Percentiles rank a stretch among this genome's conserved stretches.
These are phyloP conservation scores for Beauveria pseudobassiana DNA, from an alignment of 2,329 filamentous ascomycete genomes.

Conservation along the genomic window DNA sequence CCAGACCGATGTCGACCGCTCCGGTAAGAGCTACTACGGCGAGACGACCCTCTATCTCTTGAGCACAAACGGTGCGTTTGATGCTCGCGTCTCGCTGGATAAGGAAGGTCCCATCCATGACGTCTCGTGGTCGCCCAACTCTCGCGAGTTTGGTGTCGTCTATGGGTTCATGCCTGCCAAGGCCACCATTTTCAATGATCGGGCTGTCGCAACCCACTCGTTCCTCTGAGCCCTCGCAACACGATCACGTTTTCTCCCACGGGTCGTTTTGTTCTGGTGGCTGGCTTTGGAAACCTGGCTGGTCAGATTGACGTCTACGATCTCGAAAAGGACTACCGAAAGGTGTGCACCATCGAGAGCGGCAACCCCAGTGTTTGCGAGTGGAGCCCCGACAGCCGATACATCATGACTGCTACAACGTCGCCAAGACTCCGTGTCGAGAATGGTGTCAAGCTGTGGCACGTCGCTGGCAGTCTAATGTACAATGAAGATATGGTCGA, in stretches of 20 bases:
- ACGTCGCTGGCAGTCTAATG: slow-evolving; percentile 80
- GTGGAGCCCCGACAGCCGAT: slow-evolving; percentile 94
- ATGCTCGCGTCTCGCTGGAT: slow-evolving; percentile 85
- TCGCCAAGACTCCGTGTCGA: slow-evolving; percentile 92
- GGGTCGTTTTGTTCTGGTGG: slow-evolving; percentile 86
- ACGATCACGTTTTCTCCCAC: slow-evolving; percentile 93
- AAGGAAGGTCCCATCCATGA: slow-evolving; percentile 98
- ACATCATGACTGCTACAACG: slow-evolving; percentile 95
- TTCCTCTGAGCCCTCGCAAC: slow-evolving; percentile 86
- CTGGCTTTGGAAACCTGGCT: slow-evolving; percentile 93
- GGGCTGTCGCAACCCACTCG: slow-evolving; percentile 72
- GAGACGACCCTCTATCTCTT: slow-evolving; percentile 96
- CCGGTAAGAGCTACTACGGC: slow-evolving; percentile 98
- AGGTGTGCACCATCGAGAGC: slow-evolving; percentile 89
- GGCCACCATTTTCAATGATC: slow-evolving; percentile 93
- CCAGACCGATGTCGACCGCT: slow-evolving; percentile 96
- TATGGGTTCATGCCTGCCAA: slow-evolving; percentile 99
- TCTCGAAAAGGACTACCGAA: slow-evolving; percentile 85
- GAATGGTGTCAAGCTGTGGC: slow-evolving; percentile 94
- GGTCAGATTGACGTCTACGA: slow-evolving; percentile 98
- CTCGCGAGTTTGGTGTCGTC: slow-evolving; percentile 93
- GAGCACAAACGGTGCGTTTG: slow-evolving; percentile 83
- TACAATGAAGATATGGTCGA: slow-evolving; percentile 94
- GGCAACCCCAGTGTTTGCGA: slow-evolving; percentile 94
- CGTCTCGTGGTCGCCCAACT: slow-evolving; percentile 96